Base-by-base conservation (phyloP, 2,329 filamentous ascomycete genomes). In the Phaeomoniella chlamydospora region DNA sequence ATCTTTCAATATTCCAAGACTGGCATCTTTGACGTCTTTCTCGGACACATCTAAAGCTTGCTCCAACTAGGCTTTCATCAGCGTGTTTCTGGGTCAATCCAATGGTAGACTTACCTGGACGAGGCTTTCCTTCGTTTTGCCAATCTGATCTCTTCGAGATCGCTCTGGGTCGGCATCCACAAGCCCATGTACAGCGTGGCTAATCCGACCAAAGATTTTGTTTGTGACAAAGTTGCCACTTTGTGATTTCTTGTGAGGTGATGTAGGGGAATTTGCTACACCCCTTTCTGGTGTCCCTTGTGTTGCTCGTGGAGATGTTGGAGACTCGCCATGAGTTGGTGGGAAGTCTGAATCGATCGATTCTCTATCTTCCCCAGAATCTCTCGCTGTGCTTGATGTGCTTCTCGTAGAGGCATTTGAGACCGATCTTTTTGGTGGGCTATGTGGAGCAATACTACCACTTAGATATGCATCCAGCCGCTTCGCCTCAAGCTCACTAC, bases 281-380 rank as follows among this genome's bases (percentile, higher is more conserved):
- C 46, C 50, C 53, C 54, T 45, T 38, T 55, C 59, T 51, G 55
- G 68, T 55, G 58, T 75, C 65, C 80, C 80, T 52, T 93, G 80
- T 41, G 76, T 74, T 29, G 81, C 77, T 14, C 83, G 80, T n/a
- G 80, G 74, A 19, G 59, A 51, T 5, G 72, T 65, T 1, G 75
- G 66, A 19, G 72, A 60, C 39, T 90, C 84, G 29, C 80, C 80
- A 49, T 92, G 83, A 1, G 81, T 92, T 1, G 86, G 82, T 2
- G 88, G 87, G 44, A 98, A 98, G 54, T 96, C 90, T 0, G 87
- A 94, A 56, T 98, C 90, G 40, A 94, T 86, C 1, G 85, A 93
- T 17, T 81, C 82, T 2, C 85, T 84, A 49, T 94, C 85, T 40
- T 88, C 82, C 12, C 64, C 39, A 61, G 68, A 68, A 38, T 79